A percentile compares a stretch with the other conserved stretches of the same genome.
Evolutionary conservation across 768 basidiomycete species (phyloP).

Genomic region (Tricholoma hemisulphureum): DNA sequence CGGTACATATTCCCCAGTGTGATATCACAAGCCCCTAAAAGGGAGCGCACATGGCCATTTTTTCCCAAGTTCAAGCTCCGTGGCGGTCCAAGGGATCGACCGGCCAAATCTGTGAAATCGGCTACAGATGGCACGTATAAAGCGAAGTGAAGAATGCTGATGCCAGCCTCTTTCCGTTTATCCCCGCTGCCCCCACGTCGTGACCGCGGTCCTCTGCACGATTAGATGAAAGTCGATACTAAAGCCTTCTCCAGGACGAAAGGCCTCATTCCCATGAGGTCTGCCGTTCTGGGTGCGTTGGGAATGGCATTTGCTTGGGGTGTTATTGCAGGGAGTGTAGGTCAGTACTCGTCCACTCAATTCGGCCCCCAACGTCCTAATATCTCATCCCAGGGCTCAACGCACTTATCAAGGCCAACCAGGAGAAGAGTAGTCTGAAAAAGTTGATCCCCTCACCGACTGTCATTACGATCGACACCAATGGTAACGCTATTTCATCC

Average conservation of each 20-base stretch:
- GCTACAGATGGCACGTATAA: neutral
- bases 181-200: too few relatives aligned
- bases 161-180: too few relatives aligned
- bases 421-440: slow-evolving; percentile 32
- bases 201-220: too few relatives aligned
- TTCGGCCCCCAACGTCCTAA: neutral
- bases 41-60: neutral
- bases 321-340: slow-evolving; percentile 20
- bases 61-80: neutral
- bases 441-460: slow-evolving; percentile 32
- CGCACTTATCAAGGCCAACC: slow-evolving; percentile 42
- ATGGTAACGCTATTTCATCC: slow-evolving; percentile 21
- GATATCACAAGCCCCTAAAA: neutral
- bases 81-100: neutral
- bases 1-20: neutral
- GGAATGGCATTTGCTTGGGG: slow-evolving; percentile 20
- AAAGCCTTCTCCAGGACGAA: neutral
- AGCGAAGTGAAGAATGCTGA: neutral
- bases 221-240: slow-evolving; percentile 3
- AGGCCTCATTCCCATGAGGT: slow-evolving; percentile 9
- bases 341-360: neutral
- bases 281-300: slow-evolving; percentile 12
- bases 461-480: slow-evolving; percentile 36
- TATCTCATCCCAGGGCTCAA: slow-evolving; percentile 32
- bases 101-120: neutral